Evolutionary conservation across 1,284 basidiomycete genomes (phyloP).

Genomic region (Grifola frondosa): DNA sequence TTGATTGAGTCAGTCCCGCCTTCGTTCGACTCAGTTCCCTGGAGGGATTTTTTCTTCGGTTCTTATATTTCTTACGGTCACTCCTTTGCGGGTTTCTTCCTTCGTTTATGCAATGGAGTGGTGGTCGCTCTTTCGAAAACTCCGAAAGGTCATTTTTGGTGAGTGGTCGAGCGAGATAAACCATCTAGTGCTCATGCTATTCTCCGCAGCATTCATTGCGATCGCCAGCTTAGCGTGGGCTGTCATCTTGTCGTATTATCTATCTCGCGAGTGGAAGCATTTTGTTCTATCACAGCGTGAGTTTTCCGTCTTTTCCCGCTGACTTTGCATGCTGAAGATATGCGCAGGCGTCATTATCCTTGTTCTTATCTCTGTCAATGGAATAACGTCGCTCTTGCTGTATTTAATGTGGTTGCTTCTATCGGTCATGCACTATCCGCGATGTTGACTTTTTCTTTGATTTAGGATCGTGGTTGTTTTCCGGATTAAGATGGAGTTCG

Average conservation of each 20-base stretch:
- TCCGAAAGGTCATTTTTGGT: constrained; percentile 33
- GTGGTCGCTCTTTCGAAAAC: constrained; percentile 33
- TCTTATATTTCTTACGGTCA: constrained; percentile 9
- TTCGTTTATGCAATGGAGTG: constrained; percentile 27
- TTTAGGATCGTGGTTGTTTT: constrained; percentile 49
- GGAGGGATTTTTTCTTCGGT: constrained; percentile 20
- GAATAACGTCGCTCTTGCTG: constrained; percentile 40
- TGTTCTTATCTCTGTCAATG: constrained; percentile 36
- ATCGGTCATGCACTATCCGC: not conserved
- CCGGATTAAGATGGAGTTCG: constrained; percentile 42
- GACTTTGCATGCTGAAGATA: constrained; percentile 1
- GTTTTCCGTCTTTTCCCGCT: constrained; percentile 12
- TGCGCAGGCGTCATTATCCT: constrained; percentile 39
- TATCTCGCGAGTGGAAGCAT: constrained; percentile 40
- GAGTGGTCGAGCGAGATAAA: constrained; percentile 17
- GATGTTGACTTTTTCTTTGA: not conserved
- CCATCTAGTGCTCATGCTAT: constrained; percentile 6
- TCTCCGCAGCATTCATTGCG: constrained; percentile 37
- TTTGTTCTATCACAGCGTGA: constrained; percentile 40
- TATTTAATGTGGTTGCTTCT: constrained; percentile 45
- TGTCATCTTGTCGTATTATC: constrained; percentile 39
- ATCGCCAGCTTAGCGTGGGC: constrained; percentile 40
- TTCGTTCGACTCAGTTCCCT: constrained; percentile 27
- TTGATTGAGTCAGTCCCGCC: constrained; percentile 34
- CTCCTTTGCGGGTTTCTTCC: constrained; percentile 17